phyloP scores from a whole-genome alignment of 306 rosid species.

The Lathyrus oleraceus region DNA sequence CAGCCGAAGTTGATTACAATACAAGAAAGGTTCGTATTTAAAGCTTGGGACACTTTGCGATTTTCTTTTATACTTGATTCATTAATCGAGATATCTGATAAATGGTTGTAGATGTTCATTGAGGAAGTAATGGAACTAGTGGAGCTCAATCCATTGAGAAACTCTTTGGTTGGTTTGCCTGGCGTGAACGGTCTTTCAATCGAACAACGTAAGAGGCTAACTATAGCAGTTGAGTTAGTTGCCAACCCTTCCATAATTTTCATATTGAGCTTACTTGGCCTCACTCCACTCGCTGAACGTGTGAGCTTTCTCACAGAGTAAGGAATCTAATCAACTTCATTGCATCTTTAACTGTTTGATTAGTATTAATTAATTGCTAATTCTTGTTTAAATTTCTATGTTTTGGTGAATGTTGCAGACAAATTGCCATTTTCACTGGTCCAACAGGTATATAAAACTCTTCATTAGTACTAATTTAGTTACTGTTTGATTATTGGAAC shows the following conservation, averaged over 20 bases:
- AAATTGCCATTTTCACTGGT: no score
- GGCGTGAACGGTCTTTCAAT: conserved; percentile 85
- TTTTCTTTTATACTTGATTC: neutral
- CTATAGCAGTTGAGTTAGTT: conserved; percentile 84
- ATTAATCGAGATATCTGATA: neutral
- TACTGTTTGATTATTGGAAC: no score
- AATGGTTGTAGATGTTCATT: conserved; percentile 65
- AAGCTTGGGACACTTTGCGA: neutral
- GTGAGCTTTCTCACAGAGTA: no score
- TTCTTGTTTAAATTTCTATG: no score
- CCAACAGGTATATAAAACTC: no score
- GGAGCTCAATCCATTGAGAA: conserved; percentile 63
- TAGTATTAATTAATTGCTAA: no score
- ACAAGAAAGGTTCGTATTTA: conserved; percentile 43
- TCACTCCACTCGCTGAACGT: no score
- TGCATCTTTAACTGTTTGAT: no score
- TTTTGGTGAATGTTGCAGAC: no score
- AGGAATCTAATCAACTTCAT: no score
- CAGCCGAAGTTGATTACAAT: conserved; percentile 38
- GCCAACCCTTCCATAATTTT: conserved; percentile 91
- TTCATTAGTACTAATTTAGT: no score
- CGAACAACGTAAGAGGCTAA: conserved; percentile 85
- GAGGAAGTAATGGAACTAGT: conserved; percentile 93
- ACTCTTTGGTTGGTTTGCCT: conserved; percentile 81
- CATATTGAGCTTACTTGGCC: no score